Base-by-base conservation (phyloP, 768 basidiomycete species). In the Hebeloma cylindrosporum region DNA sequence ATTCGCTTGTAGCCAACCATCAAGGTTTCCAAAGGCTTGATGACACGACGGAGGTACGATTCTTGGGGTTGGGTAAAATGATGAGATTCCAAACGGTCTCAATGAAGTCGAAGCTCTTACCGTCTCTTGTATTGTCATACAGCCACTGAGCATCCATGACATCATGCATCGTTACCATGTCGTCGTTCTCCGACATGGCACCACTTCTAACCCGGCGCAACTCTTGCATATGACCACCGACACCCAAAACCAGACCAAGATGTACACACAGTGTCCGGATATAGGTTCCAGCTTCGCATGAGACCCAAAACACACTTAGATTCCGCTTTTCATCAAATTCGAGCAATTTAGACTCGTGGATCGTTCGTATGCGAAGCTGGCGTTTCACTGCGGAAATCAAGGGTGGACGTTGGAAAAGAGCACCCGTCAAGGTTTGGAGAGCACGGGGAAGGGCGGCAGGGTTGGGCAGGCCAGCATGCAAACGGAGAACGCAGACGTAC, bases 141-240 rank as follows among this genome's bases (percentile, higher is more conserved):
- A 86, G 67, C 94, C 95, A 99, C 59, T 98, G 96, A 9, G 96
- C 96, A 65, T 99, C 96, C 69, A 99, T 71, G 21, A 99, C 95
- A 63, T 99, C 96, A 69, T 99, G 96, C 96, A 99, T 99, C 16
- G 95, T 94, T 48, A 98, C 96, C 59, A 97, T 93, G 56, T 93
- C 93, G 62, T 98, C 95, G 62, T 91, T 93, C 72, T 99, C 96
- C 37, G 88, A 90, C 80, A 97, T 85, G 37, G 94, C 95, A 58
- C 96, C 96, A 62, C 87, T 91, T 53, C 96, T 74, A 10, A 98
- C 95, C 57, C 96, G 74, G 57, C 96, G 78, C 47, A 99, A 77
- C 65, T 99, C 96, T 70, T 99, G 95, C 96, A 99, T 99, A 67
- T 99, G 96, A n/a, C 94, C 96, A 17, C 96, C 96, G 21, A 98